Base-by-base conservation (phyloP, 1,284 basidiomycete species). In the Fomitopsis betulina region DNA sequence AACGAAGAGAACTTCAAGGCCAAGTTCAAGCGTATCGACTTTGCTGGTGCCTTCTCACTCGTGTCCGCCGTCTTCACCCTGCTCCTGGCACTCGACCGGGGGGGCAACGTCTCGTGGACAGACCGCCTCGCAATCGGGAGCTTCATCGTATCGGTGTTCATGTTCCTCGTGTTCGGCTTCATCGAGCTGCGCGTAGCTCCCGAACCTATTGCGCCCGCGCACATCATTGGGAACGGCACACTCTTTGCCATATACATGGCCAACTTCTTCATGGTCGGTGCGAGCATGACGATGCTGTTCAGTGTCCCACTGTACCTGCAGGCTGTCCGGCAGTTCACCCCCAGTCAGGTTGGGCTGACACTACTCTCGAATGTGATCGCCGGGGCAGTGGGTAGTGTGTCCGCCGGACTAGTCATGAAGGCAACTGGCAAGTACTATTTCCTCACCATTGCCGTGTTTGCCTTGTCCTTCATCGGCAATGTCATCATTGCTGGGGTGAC, bases 21-120 rank as follows among this genome's bases (percentile, higher is more conserved):
- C 1, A 85, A 84, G 57, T 68, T 86, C 54, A 76, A 75, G 57
- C 79, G 84, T 15, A 73, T 87, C 53, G 85, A 87, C 70, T 85
- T 86, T 62, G 70, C 70, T 1, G 84, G 85, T 19, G 81, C 84
- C 1, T 51, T 77, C 43, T 72, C 76, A 7, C 79, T 86, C 47
- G 75, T 86, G 23, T 56, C 77, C 19, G 71, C 79, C 27, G 73
- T 84, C 35, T 81, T 83, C 69, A 72, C 74, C 60, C 75, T 87
- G 6, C 79, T 87, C 27, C 72, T 83, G 52, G 81, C 76, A 1
- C 72, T 86, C 19, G 84, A 87, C 60, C 73, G 78, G n/a, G 84
- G 83, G 4, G 83, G 83, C 0, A 84, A 85, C 65, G 65, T 81
- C 17, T 72, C 83, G 1, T 86, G 84, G 84, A 59, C 55, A 19